Conservation (phyloP, 371 early-diverging fungal species). For the Mucor mucedo region DNA sequence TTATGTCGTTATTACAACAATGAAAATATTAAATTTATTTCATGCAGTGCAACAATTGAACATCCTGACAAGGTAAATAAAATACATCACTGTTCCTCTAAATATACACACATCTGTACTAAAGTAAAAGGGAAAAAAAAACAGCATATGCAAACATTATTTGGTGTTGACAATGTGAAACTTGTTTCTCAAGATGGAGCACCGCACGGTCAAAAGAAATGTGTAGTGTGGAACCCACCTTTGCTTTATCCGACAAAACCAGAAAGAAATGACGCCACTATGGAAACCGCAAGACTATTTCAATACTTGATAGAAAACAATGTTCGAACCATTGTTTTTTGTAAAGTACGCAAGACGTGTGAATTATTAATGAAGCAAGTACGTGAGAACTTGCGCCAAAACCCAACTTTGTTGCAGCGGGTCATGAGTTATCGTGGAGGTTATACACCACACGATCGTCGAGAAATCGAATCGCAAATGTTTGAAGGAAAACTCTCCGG, state of each 20-base stretch:
- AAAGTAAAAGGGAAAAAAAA: too few species aligned
- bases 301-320: conserved; percentile 41
- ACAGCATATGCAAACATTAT: conserved; percentile 50
- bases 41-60: conserved; percentile 62
- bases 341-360: conserved; percentile 56
- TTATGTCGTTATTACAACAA: conserved; percentile 59
- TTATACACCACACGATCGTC: conserved; percentile 59
- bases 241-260: conserved; percentile 18
- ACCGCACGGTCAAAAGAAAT: conserved; percentile 46
- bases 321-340: conserved; percentile 57
- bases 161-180: conserved; percentile 42
- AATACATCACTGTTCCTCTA: too few species aligned
- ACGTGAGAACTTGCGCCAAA: conserved; percentile 39
- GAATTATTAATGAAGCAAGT: conserved; percentile 55
- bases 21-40: conserved; percentile 56
- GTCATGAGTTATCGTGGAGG: conserved; percentile 70
- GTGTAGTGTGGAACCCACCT: conserved; percentile 52
- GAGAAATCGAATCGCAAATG: conserved; percentile 62
- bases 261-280: conserved; percentile 30
- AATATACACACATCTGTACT: too few species aligned
- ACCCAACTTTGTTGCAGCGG: conserved; percentile 26
- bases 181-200: conserved; percentile 47
- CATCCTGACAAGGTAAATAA: conserved; percentile 55
- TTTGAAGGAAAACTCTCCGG: conserved; percentile 55
- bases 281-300: conserved; percentile 42